These are phyloP conservation scores for Eucalyptus erythrocorys DNA, from an alignment of 345 rosid species.

Conservation along the genomic window DNA sequence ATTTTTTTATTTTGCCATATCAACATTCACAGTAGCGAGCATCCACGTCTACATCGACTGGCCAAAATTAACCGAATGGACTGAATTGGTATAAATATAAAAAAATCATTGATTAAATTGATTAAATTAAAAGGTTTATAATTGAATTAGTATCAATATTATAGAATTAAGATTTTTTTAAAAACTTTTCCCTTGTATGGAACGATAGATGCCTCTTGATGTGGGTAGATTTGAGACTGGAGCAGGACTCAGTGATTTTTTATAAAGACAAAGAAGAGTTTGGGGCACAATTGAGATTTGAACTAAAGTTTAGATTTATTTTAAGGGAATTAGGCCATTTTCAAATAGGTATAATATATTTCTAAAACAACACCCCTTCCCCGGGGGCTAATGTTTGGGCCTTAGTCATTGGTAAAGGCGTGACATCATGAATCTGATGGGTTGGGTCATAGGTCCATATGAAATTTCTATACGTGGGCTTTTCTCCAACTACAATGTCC, in stretches of 20 bases:
- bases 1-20: too few species aligned
- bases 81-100: rapidly evolving
- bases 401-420: not conserved
- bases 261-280: not conserved
- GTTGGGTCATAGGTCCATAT: not conserved
- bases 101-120: too few species aligned
- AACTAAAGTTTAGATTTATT: not conserved
- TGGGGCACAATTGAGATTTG: not conserved
- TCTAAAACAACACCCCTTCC: not conserved
- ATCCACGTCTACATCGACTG: too few species aligned
- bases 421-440: not conserved
- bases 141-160: too few species aligned
- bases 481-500: not conserved
- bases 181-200: not conserved
- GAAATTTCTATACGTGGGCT: not conserved
- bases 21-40: too few species aligned
- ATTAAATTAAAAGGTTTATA: rapidly evolving
- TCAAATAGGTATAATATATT: not conserved
- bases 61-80: too few species aligned
- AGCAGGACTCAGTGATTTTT: not conserved
- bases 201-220: not conserved
- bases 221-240: not conserved
- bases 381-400: not conserved
- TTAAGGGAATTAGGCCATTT: not conserved
- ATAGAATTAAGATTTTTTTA: too few species aligned